A percentile compares a stretch with the other conserved stretches of the same genome.
These are phyloP conservation scores for Irpex sp. DNA, from an alignment of 1,284 basidiomycete species.

Conservation along the genomic window DNA sequence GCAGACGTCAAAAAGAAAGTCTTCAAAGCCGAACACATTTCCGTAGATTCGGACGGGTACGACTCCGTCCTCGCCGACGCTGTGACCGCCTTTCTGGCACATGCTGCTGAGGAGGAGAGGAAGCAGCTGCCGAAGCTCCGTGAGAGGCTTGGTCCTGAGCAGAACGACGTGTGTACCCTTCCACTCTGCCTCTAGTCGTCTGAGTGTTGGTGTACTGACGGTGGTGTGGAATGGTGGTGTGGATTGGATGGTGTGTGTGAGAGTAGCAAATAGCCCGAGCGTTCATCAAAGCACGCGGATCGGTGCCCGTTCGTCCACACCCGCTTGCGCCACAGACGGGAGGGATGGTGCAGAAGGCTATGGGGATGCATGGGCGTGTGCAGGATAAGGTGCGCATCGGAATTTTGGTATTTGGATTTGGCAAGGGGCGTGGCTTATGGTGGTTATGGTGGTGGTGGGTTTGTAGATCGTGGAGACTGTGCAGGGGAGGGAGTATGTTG, in stretches of 20 bases:
- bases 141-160: constrained; percentile 14
- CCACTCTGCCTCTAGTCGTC: neutral
- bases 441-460: neutral
- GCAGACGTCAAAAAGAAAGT: constrained; percentile 19
- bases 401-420: neutral
- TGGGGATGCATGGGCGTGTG: constrained; percentile 9
- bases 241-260: neutral
- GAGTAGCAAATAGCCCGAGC: constrained; percentile 14
- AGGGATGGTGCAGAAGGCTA: constrained; percentile 17
- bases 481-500: constrained; percentile 14
- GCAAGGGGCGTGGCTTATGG: neutral
- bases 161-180: constrained; percentile 19
- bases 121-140: constrained; percentile 17
- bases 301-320: constrained; percentile 9
- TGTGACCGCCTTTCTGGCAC: constrained; percentile 19
- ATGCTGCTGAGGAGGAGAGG: constrained; percentile 22
- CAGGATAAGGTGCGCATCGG: constrained; percentile 14
- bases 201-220: neutral
- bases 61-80: constrained; percentile 18
- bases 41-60: constrained; percentile 12
- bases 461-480: constrained; percentile 11
- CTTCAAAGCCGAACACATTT: constrained; percentile 15
- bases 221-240: neutral
- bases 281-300: constrained; percentile 1
- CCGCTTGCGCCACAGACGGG: constrained; percentile 16